Conservation (phyloP, 352 stramenopile genomes). For the Phytophthora megakarya region DNA sequence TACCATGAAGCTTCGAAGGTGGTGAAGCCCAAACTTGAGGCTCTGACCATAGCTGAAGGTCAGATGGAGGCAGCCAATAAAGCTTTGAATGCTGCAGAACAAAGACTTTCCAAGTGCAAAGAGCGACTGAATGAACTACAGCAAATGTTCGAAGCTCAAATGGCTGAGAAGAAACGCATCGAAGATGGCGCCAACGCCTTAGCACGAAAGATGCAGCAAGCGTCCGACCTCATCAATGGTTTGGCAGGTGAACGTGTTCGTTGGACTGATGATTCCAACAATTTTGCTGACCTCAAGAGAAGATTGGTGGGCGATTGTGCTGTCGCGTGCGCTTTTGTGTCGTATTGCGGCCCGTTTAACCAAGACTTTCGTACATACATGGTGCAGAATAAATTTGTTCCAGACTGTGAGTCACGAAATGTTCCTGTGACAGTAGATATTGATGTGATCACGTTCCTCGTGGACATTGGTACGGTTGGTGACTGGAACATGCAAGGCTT, state of each 20-base stretch:
- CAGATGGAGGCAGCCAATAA: slow-evolving; percentile 98
- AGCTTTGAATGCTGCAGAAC: slow-evolving; percentile 92
- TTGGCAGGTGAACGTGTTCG: slow-evolving; percentile 94
- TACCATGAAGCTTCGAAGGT: slow-evolving; percentile 99
- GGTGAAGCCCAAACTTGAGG: slow-evolving; percentile 98
- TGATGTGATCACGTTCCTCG: slow-evolving; percentile 97
- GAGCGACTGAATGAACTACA: slow-evolving; percentile 95
- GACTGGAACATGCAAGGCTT: slow-evolving; percentile 99
- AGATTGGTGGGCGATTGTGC: slow-evolving; percentile 97
- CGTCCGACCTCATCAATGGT: slow-evolving; percentile 96
- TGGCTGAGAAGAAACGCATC: slow-evolving; percentile 96
- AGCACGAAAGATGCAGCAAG: slow-evolving; percentile 97
- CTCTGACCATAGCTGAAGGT: slow-evolving; percentile 94
- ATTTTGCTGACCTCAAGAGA: slow-evolving; percentile 97
- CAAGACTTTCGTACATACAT: slow-evolving; percentile 97
- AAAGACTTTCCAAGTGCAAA: slow-evolving; percentile 93
- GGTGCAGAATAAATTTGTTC: slow-evolving; percentile 96
- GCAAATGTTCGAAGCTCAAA: slow-evolving; percentile 97
- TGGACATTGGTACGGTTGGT: slow-evolving; percentile 97
- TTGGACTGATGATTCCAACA: slow-evolving; percentile 98
- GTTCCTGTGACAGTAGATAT: slow-evolving; percentile 96
- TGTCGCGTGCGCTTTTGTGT: slow-evolving; percentile 97
- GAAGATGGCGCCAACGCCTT: slow-evolving; percentile 96
- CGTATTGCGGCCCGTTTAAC: slow-evolving; percentile 98
- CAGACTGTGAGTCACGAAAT: slow-evolving; percentile 90